A percentile compares a stretch with the other conserved stretches of the same genome.
Evolutionary conservation across 768 basidiomycete species (phyloP).

Genomic region (Tylopilus felleus): DNA sequence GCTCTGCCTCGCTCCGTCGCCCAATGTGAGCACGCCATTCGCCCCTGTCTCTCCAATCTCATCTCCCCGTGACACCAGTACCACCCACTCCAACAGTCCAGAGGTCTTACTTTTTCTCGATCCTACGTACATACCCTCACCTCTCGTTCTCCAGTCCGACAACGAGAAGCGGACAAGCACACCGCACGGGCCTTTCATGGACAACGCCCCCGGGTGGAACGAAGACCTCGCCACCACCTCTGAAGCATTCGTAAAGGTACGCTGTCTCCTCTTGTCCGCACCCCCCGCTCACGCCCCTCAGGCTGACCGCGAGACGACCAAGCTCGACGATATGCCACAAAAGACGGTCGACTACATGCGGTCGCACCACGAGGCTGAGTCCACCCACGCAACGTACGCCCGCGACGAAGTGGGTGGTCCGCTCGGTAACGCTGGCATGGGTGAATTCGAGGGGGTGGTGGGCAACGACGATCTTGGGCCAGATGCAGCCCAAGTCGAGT

Average conservation of each 20-base stretch:
- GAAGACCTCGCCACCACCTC: slow-evolving; percentile 60
- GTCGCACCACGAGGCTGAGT: slow-evolving; percentile 14
- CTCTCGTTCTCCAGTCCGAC: slow-evolving; percentile 41
- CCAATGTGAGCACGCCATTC: slow-evolving; percentile 4
- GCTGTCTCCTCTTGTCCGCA: neutral
- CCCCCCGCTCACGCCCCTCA: neutral
- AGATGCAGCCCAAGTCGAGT: slow-evolving; percentile 21
- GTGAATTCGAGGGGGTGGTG: slow-evolving; percentile 30
- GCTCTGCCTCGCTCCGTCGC: neutral
- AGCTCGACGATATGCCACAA: slow-evolving; percentile 19
- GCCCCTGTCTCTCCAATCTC: neutral
- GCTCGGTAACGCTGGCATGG: slow-evolving; percentile 26
- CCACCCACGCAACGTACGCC: slow-evolving; percentile 26
- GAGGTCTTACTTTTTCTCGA: slow-evolving; percentile 32
- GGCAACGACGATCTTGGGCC: slow-evolving; percentile 29
- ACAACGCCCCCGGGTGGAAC: slow-evolving; percentile 69
- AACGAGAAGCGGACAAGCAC: slow-evolving; percentile 53
- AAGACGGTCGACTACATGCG: slow-evolving; percentile 21
- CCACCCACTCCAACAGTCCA: slow-evolving; percentile 59
- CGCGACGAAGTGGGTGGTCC: slow-evolving; percentile 30
- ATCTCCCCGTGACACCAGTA: slow-evolving; percentile 29
- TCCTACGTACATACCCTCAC: neutral
- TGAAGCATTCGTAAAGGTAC: slow-evolving; percentile 64
- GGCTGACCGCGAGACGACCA: slow-evolving; percentile 24
- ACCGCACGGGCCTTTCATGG: slow-evolving; percentile 40